These are phyloP conservation scores for Neurospora sp. DNA, from an alignment of 495 filamentous ascomycete genomes.

Conservation along the genomic window DNA sequence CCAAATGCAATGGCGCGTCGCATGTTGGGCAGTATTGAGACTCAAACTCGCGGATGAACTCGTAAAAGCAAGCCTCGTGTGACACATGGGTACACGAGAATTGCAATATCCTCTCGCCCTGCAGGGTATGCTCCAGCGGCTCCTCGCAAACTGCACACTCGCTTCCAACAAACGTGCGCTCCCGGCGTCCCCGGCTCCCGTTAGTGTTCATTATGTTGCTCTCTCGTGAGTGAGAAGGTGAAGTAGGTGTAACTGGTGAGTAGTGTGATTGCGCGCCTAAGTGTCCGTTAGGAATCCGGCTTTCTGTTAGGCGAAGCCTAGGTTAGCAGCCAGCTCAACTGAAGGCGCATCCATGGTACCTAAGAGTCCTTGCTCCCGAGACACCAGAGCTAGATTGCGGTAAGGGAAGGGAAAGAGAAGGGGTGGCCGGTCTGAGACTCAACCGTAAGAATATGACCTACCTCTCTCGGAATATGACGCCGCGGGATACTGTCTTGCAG, in stretches of 20 bases:
- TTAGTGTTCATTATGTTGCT: slow-evolving; percentile 65
- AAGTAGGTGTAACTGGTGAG: slow-evolving; percentile 31
- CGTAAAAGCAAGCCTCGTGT: slow-evolving; percentile 98
- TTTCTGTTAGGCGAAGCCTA: slow-evolving; percentile 16
- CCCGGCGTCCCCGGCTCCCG: slow-evolving; percentile 68
- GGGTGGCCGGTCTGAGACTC: neutral
- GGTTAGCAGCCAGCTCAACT: neutral
- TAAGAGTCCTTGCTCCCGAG: neutral
- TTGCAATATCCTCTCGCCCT: slow-evolving; percentile 89
- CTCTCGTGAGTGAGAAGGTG: slow-evolving; percentile 25
- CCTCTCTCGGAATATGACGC: slow-evolving; percentile 35
- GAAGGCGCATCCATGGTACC: slow-evolving; percentile 4
- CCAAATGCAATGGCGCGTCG: slow-evolving; percentile 83
- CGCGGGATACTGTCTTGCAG: slow-evolving; percentile 17
- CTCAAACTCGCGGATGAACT: slow-evolving; percentile 92
- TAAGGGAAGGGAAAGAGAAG: neutral
- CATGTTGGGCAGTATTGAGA: slow-evolving; percentile 93
- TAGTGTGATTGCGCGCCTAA: slow-evolving; percentile 34
- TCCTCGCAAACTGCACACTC: slow-evolving; percentile 97
- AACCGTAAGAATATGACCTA: slow-evolving; percentile 16
- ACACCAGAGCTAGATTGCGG: neutral
- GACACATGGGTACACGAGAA: slow-evolving; percentile 94
- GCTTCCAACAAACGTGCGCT: slow-evolving; percentile 89
- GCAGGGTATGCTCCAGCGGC: slow-evolving; percentile 89
- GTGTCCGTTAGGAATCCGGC: slow-evolving; percentile 28